Conservation (phyloP, 352 stramenopile genomes). For the Blastocystis sp. region DNA sequence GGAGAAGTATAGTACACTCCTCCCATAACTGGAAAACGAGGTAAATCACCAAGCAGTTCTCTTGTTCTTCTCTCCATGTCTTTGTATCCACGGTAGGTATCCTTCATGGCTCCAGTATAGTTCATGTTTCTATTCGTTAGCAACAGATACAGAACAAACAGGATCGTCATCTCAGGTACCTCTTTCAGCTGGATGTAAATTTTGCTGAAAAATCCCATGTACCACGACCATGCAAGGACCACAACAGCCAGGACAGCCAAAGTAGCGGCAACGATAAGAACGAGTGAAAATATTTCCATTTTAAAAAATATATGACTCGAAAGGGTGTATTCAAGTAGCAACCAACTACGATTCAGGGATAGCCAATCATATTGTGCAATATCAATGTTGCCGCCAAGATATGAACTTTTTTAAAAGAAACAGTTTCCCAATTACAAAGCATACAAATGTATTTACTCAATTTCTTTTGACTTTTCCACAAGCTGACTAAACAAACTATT, state of each 20-base stretch:
- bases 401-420: not conserved
- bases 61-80: not conserved
- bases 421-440: not conserved
- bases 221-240: not conserved
- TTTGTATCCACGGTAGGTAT: not conserved
- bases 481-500: conserved; percentile 72
- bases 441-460: not conserved
- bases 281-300: not conserved
- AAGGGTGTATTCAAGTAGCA: not conserved
- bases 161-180: conserved; percentile 20
- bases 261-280: not conserved
- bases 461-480: conserved; percentile 62
- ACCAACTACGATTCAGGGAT: not conserved
- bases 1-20: conserved; percentile 13
- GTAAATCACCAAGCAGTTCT: not conserved
- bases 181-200: not conserved
- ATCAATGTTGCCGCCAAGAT: not conserved
- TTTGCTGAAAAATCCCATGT: conserved; percentile 47
- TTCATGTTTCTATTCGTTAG: conserved; percentile 37
- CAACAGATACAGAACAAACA: not conserved
- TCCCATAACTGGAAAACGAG: not conserved
- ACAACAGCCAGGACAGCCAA: not conserved
- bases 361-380: not conserved
- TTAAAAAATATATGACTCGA: not conserved
- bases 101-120: conserved; percentile 17